phyloP scores from a whole-genome alignment of 257 asterid genomes.

The Gardenia jasminoides region DNA sequence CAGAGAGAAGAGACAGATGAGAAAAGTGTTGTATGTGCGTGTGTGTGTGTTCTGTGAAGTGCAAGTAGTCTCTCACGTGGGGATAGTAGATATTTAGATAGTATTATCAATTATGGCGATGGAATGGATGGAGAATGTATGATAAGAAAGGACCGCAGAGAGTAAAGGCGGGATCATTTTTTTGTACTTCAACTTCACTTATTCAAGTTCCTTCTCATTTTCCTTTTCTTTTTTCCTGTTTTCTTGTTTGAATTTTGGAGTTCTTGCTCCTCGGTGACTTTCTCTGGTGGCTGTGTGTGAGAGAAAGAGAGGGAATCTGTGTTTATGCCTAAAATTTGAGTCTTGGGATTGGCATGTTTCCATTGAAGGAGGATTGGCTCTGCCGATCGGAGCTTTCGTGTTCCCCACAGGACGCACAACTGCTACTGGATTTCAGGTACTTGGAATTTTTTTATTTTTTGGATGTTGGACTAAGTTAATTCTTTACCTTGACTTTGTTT shows the following conservation, averaged over 20 bases:
- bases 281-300: background rate
- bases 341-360: constrained; percentile 57
- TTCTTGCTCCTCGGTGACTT: constrained; percentile 12
- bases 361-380: constrained; percentile 31
- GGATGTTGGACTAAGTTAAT: background rate
- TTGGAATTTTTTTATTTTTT: constrained; percentile 32
- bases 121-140: constrained; percentile 37
- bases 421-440: constrained; percentile 43
- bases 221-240: background rate
- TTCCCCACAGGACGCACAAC: constrained; percentile 42
- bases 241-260: constrained; percentile 16
- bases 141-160: constrained; percentile 35
- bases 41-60: constrained; percentile 18
- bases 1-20: constrained; percentile 28
- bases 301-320: background rate
- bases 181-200: constrained; percentile 43
- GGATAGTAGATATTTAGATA: constrained; percentile 36
- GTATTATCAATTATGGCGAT: constrained; percentile 27
- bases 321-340: constrained; percentile 24
- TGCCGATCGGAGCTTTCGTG: constrained; percentile 45
- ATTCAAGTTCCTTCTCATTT: constrained; percentile 25
- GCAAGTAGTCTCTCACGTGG: constrained; percentile 62
- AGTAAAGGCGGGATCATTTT: constrained; percentile 47
- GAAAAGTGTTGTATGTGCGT: constrained; percentile 20
- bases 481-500: constrained; percentile 23